phyloP scores from a whole-genome alignment of 805 yeast genomes.

The Lipomyces spencermartinsiae region DNA sequence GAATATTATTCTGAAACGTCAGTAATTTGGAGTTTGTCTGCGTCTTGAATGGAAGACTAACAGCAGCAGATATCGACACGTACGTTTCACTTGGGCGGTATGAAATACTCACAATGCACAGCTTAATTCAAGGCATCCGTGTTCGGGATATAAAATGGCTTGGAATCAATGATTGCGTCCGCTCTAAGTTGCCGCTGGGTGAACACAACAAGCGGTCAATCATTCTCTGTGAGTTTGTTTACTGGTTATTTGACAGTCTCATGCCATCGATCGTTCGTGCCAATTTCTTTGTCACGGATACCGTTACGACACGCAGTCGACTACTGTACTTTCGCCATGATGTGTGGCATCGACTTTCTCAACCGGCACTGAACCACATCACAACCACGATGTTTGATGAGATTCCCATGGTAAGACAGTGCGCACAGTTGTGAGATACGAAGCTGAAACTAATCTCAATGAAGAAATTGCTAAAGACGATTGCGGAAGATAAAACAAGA shows the following conservation, averaged over 20 bases:
- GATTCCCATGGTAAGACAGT: slow-evolving; percentile 12
- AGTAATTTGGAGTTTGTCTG: not conserved
- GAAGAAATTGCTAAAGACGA: slow-evolving; percentile 40
- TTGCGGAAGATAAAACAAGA: slow-evolving; percentile 53
- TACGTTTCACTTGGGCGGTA: slow-evolving; percentile 51
- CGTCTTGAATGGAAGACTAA: not conserved
- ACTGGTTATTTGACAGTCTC: slow-evolving; percentile 63
- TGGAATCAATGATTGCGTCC: slow-evolving; percentile 44
- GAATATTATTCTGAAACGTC: slow-evolving; percentile 12
- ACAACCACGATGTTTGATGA: slow-evolving; percentile 23
- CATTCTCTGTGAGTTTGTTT: slow-evolving; percentile 53
- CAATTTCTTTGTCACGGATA: slow-evolving; percentile 73
- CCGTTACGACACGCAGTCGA: slow-evolving; percentile 49
- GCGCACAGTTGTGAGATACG: slow-evolving; percentile 46
- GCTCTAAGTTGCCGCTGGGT: slow-evolving; percentile 47
- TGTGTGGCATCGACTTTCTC: slow-evolving; percentile 58
- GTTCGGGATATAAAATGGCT: slow-evolving; percentile 64
- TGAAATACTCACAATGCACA: slow-evolving; percentile 47
- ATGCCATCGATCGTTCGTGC: slow-evolving; percentile 56
- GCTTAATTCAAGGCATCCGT: slow-evolving; percentile 49
- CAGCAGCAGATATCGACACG: slow-evolving; percentile 19
- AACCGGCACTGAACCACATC: slow-evolving; percentile 49
- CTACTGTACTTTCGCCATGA: slow-evolving; percentile 62
- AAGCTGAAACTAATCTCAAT: slow-evolving; percentile 40
- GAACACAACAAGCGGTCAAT: slow-evolving; percentile 51